Evolutionary conservation across 2,329 filamentous ascomycete species (phyloP).

Genomic region (Alternaria atra): DNA sequence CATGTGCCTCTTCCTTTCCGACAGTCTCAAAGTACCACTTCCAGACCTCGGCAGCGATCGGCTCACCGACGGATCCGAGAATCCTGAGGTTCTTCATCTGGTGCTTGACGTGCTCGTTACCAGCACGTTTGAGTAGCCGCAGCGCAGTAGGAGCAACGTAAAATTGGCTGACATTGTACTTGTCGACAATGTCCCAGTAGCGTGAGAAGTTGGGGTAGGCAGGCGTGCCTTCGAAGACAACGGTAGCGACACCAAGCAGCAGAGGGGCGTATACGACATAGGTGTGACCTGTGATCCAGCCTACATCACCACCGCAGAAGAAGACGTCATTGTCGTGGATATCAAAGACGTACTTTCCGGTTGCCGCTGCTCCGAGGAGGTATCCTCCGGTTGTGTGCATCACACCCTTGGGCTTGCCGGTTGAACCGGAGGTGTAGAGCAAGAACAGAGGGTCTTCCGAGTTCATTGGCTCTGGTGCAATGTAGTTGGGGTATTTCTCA

Average conservation of each 20-base stretch:
- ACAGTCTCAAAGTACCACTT: conserved; percentile 99
- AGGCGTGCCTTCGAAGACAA: conserved; percentile 97
- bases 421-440: conserved; percentile 97
- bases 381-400: conserved; percentile 98
- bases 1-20: conserved; percentile 89
- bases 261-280: conserved; percentile 98
- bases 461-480: conserved; percentile 86
- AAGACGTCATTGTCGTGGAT: conserved; percentile 93
- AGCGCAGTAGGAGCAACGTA: conserved; percentile 97
- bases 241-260: conserved; percentile 89
- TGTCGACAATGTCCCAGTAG: conserved; percentile 98
- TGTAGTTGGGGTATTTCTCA: conserved; percentile 94
- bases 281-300: conserved; percentile 98
- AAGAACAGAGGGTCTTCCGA: conserved; percentile 97
- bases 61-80: conserved; percentile 94
- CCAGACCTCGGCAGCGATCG: conserved; percentile 97
- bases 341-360: conserved; percentile 98
- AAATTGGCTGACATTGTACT: conserved; percentile 95
- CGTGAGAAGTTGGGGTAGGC: conserved; percentile 97
- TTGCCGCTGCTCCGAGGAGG: conserved; percentile 89
- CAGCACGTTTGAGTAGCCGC: conserved; percentile 91
- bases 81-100: conserved; percentile 90
- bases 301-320: conserved; percentile 98
- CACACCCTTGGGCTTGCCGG: conserved; percentile 98
- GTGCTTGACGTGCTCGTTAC: conserved; percentile 88